Percentiles rank a stretch among this genome's conserved stretches.
phyloP scores from a whole-genome alignment of 2,329 filamentous ascomycete species.

The Corinectria fuckeliana region DNA sequence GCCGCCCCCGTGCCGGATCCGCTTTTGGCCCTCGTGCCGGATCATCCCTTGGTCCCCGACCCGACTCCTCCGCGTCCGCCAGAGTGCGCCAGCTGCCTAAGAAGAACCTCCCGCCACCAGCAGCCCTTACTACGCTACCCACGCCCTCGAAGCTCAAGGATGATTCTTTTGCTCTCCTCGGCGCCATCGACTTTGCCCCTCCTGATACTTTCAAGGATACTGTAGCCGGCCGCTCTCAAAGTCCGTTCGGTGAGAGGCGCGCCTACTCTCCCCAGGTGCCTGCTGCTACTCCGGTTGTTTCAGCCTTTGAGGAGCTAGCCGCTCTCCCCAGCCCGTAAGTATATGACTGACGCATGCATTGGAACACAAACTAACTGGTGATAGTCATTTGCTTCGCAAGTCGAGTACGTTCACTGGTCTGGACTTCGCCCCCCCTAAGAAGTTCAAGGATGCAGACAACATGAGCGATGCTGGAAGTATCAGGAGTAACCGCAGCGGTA shows the following conservation, averaged over 20 bases:
- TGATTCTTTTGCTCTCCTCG: conserved; percentile 73
- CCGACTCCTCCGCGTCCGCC: conserved; percentile 69
- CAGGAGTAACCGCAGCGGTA: conserved; percentile 70
- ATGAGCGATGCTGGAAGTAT: conserved; percentile 73
- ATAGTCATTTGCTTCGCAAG: conserved; percentile 74
- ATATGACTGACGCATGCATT: not conserved
- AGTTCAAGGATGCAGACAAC: conserved; percentile 68
- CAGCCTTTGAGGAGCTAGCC: conserved; percentile 85
- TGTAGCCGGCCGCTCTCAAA: conserved; percentile 71
- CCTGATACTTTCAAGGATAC: conserved; percentile 71
- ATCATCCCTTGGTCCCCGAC: conserved; percentile 57
- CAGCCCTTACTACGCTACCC: conserved; percentile 76
- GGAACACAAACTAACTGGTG: conserved; percentile 35
- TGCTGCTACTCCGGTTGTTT: conserved; percentile 78
- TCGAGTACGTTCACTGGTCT: conserved; percentile 79
- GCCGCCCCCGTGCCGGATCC: conserved; percentile 62
- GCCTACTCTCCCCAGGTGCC: conserved; percentile 79
- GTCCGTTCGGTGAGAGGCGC: conserved; percentile 67
- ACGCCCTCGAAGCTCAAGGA: conserved; percentile 86
- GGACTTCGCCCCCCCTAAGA: conserved; percentile 81
- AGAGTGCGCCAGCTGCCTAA: conserved; percentile 49
- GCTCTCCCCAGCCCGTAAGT: conserved; percentile 91
- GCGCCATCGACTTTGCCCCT: conserved; percentile 85
- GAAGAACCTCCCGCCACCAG: conserved; percentile 70
- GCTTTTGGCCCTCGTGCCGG: conserved; percentile 60